Evolutionary conservation across 1,139 yeast genomes (phyloP), one percentile per base, ranked within the genome.

Genomic region (Yamadazyma atmosphaerica): DNA sequence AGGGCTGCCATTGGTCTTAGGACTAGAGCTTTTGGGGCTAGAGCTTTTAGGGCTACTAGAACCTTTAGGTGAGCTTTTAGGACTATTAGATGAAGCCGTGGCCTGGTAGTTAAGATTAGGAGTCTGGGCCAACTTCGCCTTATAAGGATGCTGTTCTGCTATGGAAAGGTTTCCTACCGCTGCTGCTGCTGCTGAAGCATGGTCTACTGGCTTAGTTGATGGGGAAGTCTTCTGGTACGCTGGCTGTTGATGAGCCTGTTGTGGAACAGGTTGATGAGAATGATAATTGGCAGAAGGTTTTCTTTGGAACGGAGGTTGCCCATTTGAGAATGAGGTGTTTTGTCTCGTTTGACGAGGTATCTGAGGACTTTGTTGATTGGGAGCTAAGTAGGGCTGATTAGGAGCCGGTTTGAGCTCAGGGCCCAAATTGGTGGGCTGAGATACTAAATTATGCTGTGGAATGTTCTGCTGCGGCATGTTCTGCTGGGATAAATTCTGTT

Each of bases 141-240:
- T 28, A 28, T 28, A 28, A 15, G 31, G 31, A 16, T 12, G 15
- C 4, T 30, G 29, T 9, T 40, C 43, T 18, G 24, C 26, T 1
- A 43, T 11, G 2, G 43, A 25, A n/a, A 43, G 29, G 17, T 43
- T 43, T 8, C 44, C 38, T 3, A 43, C 47, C 3, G 45, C 45
- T 12, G 42, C 40, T 9, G 45, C 45, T 7, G 47, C 45, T 31
- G 47, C 47, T 11, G 42, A 34, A 10, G 43, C 45, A 18, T 38
- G 44, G 17, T 34, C 36, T 28, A 30, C 24, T 22, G 18, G 18
- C 4, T 12, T n/a, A n/a, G 12, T 30, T n/a, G 14, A 9, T 4
- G 23, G 24, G 4, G 33, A 9, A 10, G 32, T n/a, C 11, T 16
- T 25, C 16, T 16, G 28, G 8, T 33, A 12, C 18, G 15, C 27